phyloP scores from a whole-genome alignment of 2,329 filamentous ascomycete species.

The Exophiala phaeomuriformis region DNA sequence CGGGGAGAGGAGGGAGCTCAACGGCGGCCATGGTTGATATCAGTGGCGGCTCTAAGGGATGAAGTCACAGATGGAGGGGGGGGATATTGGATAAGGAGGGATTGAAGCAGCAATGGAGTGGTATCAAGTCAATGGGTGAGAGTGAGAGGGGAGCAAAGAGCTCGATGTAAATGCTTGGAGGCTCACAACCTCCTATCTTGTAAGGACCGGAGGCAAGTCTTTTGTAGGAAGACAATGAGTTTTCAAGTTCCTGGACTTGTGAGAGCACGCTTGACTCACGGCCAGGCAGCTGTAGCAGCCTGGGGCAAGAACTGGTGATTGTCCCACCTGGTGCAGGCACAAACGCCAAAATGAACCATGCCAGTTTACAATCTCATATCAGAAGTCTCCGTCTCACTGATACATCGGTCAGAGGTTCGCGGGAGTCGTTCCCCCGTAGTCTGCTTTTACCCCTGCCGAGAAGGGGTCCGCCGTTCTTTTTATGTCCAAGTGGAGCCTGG shows the following conservation, averaged over 20 bases:
- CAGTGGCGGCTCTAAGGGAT: background rate
- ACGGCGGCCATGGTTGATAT: background rate
- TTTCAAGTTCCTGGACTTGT: background rate
- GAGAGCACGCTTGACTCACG: background rate
- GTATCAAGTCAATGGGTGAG: too few species aligned
- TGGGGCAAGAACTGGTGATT: background rate
- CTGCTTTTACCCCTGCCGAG: background rate
- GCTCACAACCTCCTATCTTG: too few species aligned
- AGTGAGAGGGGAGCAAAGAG: too few species aligned
- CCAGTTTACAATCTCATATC: too few species aligned
- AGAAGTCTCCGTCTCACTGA: too few species aligned
- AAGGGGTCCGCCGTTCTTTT: too few species aligned
- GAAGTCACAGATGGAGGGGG: background rate
- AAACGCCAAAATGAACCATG: background rate
- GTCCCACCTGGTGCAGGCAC: background rate
- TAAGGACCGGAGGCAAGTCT: too few species aligned
- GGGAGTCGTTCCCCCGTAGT: background rate
- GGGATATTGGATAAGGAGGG: background rate
- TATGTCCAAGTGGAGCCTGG: background rate
- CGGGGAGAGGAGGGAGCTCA: conserved; percentile 18
- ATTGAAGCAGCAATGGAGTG: too few species aligned
- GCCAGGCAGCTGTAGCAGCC: conserved; percentile 5
- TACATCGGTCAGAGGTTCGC: background rate
- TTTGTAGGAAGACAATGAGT: background rate
- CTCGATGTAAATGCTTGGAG: too few species aligned